These are phyloP conservation scores for Citeromyces nyonsensis DNA, from an alignment of 805 yeast species.

Conservation along the genomic window DNA sequence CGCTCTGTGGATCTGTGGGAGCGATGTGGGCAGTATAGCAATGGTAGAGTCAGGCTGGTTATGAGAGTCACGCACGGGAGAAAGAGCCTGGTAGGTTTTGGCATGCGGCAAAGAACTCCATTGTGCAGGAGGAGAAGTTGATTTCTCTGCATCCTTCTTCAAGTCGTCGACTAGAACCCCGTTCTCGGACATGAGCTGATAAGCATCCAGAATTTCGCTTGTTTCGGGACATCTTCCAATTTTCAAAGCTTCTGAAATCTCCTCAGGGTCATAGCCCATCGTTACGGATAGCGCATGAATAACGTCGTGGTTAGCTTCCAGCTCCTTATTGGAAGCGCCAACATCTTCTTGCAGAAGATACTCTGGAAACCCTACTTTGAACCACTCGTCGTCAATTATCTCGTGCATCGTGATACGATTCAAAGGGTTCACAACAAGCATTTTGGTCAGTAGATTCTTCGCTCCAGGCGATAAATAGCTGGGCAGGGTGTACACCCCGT, in stretches of 20 bases:
- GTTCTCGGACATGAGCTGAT: slow-evolving; percentile 70
- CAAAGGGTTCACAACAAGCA: slow-evolving; percentile 90
- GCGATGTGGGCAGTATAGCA: slow-evolving; percentile 83
- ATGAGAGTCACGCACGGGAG: slow-evolving; percentile 25
- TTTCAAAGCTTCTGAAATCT: slow-evolving; percentile 52
- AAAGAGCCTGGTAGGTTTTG: slow-evolving; percentile 22
- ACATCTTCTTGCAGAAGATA: slow-evolving; percentile 64
- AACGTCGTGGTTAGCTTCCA: slow-evolving; percentile 57
- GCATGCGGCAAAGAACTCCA: slow-evolving; percentile 1
- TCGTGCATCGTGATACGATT: slow-evolving; percentile 88
- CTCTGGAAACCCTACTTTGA: slow-evolving; percentile 64
- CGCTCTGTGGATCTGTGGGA: slow-evolving; percentile 90
- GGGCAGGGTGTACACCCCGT: slow-evolving; percentile 87
- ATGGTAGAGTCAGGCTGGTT: slow-evolving; percentile 64
- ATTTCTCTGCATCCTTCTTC: slow-evolving; percentile 16
- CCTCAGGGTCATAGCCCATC: slow-evolving; percentile 83
- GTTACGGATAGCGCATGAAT: slow-evolving; percentile 62
- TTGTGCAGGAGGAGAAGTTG: slow-evolving; percentile 3
- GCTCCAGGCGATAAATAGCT: slow-evolving; percentile 80
- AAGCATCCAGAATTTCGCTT: slow-evolving; percentile 78
- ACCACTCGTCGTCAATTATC: slow-evolving; percentile 92
- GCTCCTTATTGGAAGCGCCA: slow-evolving; percentile 31
- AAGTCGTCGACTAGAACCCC: slow-evolving; percentile 52
- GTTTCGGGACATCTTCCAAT: slow-evolving; percentile 25
- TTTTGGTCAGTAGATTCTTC: slow-evolving; percentile 62